phyloP scores from a whole-genome alignment of 176 grass and related monocot species.

The Aechmea fasciata region DNA sequence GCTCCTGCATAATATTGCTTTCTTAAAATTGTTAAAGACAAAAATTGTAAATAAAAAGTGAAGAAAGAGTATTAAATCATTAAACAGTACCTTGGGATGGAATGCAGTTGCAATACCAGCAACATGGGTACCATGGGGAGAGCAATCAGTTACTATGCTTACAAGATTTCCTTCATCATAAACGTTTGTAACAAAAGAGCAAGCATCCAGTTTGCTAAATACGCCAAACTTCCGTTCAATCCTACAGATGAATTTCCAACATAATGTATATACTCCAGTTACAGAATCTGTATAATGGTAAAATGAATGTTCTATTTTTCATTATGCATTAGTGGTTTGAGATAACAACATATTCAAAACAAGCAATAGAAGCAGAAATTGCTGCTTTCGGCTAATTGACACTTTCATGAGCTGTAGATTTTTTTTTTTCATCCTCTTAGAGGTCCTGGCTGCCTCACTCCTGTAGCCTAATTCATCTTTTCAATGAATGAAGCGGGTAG shows the following conservation, averaged over 20 bases:
- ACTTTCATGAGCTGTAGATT: no score
- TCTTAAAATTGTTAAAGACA: slow-evolving; percentile 9
- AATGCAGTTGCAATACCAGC: slow-evolving; percentile 91
- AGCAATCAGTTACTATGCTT: slow-evolving; percentile 98
- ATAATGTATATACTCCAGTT: not conserved
- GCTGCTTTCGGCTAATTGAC: no score
- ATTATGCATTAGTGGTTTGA: no score
- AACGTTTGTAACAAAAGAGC: slow-evolving; percentile 89
- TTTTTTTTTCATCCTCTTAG: no score
- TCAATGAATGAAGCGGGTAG: no score
- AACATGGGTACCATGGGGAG: slow-evolving; percentile 93
- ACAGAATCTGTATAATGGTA: slow-evolving; percentile 5
- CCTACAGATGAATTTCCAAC: slow-evolving; percentile 36
- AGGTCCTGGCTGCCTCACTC: no score
- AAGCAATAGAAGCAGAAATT: no score
- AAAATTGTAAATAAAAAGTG: slow-evolving; percentile 14
- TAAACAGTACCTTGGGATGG: slow-evolving; percentile 65
- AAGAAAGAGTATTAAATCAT: slow-evolving; percentile 16
- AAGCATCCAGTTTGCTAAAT: slow-evolving; percentile 97
- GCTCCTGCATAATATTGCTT: slow-evolving; percentile 47
- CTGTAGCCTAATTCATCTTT: no score
- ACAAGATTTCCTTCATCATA: slow-evolving; percentile 95
- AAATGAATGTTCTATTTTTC: not conserved
- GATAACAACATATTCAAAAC: no score
- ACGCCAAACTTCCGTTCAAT: slow-evolving; percentile 76